These are phyloP conservation scores for Xylogone sp. DNA, from an alignment of 2,329 filamentous ascomycete species.

Conservation along the genomic window DNA sequence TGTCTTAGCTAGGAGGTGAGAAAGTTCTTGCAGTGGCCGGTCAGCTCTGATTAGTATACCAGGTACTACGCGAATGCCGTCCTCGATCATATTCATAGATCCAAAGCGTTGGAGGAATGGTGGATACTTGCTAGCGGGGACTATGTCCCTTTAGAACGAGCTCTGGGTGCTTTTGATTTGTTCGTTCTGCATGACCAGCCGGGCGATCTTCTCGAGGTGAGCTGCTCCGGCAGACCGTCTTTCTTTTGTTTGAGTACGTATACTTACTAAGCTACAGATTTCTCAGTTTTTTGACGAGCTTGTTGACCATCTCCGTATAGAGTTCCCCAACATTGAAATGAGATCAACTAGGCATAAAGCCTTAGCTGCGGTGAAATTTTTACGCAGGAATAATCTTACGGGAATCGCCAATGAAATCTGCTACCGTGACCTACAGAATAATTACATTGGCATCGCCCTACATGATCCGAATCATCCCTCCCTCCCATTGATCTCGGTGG, in stretches of 20 bases:
- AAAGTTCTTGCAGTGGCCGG: not conserved
- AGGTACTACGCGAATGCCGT: slow-evolving; percentile 74
- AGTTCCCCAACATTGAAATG: slow-evolving; percentile 48
- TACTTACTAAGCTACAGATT: slow-evolving; percentile 41
- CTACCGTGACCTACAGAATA: slow-evolving; percentile 81
- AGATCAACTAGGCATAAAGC: slow-evolving; percentile 66
- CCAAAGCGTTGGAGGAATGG: slow-evolving; percentile 78
- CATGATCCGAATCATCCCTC: slow-evolving; percentile 71
- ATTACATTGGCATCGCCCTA: slow-evolving; percentile 79
- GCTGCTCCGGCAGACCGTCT: slow-evolving; percentile 3
- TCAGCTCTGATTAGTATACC: not conserved
- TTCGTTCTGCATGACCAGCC: slow-evolving; percentile 73
- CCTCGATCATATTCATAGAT: slow-evolving; percentile 76
- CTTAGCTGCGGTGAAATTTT: slow-evolving; percentile 62
- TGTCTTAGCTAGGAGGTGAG: slow-evolving; percentile 67
- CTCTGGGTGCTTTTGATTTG: slow-evolving; percentile 81
- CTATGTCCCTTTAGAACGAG: slow-evolving; percentile 63
- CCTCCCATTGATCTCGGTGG: slow-evolving; percentile 79
- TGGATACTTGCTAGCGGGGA: slow-evolving; percentile 46
- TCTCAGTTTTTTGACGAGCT: slow-evolving; percentile 61
- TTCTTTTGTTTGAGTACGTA: slow-evolving; percentile 1
- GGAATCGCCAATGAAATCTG: slow-evolving; percentile 63
- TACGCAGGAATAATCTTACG: slow-evolving; percentile 64
- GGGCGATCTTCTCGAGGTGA: slow-evolving; percentile 69
- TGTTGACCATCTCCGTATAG: slow-evolving; percentile 49